These are phyloP conservation scores for Amaranthus palmeri DNA, from an alignment of 148 eudicot genomes.

Conservation along the genomic window DNA sequence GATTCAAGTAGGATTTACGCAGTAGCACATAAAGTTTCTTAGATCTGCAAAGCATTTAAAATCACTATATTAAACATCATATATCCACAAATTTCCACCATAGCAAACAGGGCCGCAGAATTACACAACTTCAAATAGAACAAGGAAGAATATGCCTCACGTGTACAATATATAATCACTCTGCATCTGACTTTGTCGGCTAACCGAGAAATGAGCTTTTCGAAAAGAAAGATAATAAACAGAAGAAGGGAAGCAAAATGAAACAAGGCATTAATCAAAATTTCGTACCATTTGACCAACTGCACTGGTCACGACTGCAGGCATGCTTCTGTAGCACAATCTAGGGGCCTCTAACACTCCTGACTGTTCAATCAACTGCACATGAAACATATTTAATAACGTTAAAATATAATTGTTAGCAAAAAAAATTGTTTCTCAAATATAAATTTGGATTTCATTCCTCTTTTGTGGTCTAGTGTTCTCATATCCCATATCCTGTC, in stretches of 20 bases:
- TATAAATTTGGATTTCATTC: too few relatives aligned
- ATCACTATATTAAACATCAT: not conserved
- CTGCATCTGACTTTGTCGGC: not conserved
- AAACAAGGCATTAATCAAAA: not conserved
- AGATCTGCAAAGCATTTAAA: too few relatives aligned
- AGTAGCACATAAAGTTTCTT: too few relatives aligned
- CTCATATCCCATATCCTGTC: too few relatives aligned
- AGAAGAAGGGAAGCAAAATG: not conserved
- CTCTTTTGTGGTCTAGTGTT: too few relatives aligned
- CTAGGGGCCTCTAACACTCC: constrained; percentile 56
- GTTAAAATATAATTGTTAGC: too few relatives aligned
- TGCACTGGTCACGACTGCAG: constrained; percentile 64
- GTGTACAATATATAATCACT: not conserved
- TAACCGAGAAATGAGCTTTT: not conserved
- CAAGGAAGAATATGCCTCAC: not conserved
- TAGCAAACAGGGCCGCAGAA: not conserved
- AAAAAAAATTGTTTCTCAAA: too few relatives aligned
- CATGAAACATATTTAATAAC: not conserved
- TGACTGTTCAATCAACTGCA: constrained; percentile 78
- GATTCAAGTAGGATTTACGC: too few relatives aligned
- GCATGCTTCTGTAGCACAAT: constrained; percentile 42
- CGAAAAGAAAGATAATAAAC: not conserved
- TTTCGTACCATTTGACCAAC: constrained; percentile 78
- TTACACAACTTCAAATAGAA: not conserved
- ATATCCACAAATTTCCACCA: not conserved